Conservation (phyloP, 2,329 filamentous ascomycete species). For the Fusarium algeriense region DNA sequence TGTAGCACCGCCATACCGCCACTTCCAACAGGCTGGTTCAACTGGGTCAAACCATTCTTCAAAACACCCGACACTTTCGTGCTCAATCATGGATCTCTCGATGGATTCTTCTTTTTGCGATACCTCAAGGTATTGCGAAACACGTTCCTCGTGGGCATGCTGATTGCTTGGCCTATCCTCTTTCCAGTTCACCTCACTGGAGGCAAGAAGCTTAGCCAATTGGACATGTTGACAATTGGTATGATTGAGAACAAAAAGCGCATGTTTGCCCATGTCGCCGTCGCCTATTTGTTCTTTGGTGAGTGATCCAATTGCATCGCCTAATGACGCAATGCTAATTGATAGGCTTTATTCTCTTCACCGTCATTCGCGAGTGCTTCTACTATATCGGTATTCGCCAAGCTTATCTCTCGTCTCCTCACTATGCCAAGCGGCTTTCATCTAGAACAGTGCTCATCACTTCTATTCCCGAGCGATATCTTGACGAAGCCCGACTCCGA, state of each 20-base stretch:
- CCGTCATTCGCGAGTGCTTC: conserved; percentile 87
- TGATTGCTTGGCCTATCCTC: conserved; percentile 88
- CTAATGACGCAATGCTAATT: conserved; percentile 5
- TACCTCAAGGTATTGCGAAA: conserved; percentile 77
- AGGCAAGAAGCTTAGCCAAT: conserved; percentile 70
- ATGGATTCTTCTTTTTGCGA: conserved; percentile 90
- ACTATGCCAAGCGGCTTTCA: conserved; percentile 87
- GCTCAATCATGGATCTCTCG: conserved; percentile 90
- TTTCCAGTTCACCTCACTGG: conserved; percentile 91
- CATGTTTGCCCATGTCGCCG: conserved; percentile 84
- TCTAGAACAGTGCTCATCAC: conserved; percentile 92
- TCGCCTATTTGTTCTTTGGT: conserved; percentile 81
- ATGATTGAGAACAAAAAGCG: conserved; percentile 74
- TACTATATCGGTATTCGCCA: conserved; percentile 95
- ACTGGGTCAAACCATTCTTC: conserved; percentile 77
- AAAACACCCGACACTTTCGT: conserved; percentile 80
- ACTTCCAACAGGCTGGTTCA: conserved; percentile 71
- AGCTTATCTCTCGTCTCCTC: conserved; percentile 87
- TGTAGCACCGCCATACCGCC: conserved; percentile 68
- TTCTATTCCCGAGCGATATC: conserved; percentile 82
- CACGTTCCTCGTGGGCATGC: conserved; percentile 85
- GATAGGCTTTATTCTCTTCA: conserved; percentile 83
- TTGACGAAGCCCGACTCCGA: conserved; percentile 80
- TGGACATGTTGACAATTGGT: conserved; percentile 83
- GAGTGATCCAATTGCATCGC: background rate